Evolutionary conservation across 2,329 filamentous ascomycete genomes (phyloP), one percentile per base, ranked within the genome.

Genomic region (Alternaria sp.): DNA sequence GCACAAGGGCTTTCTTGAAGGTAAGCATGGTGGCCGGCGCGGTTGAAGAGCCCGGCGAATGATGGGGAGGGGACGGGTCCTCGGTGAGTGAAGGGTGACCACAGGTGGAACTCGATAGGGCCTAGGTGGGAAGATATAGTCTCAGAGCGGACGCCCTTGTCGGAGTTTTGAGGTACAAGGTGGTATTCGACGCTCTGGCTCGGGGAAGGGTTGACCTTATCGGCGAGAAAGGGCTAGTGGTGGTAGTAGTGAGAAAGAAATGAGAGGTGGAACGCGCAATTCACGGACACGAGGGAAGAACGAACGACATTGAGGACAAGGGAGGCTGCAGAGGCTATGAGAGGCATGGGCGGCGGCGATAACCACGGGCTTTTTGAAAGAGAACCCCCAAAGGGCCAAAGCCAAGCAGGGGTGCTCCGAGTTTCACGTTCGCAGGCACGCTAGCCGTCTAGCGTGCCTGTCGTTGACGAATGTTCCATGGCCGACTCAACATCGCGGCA

Each of bases 1-100:
- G 85, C 69, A 92, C 81, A 64, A 96, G 78, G 73, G 91, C 91
- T 80, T 91, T 90, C 74, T 89, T 87, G 75, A 91, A 92, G 73
- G 91, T 91, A 77, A 94, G 85, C 92, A 96, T 96, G 60, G 74
- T 81, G 74, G 62, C 62, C 46, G 49, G 46, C 39, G 63, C 39
- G 55, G 48, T 51, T 11, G 38, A 36, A 24, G 47, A 26, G 48
- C 12, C n/a, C 32, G 34, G 46, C 24, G 28, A 44, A 58, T 46
- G 42, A 51, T 30, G 51, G 20, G 30, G 51, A 43, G 14, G 43
- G 32, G 24, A 43, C 46, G 55, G 47, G 46, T 36, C 18, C 26
- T 16, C 16, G 57, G 36, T 30, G 46, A 30, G 46, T 5, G 28
- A 20, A 30, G 14, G 47, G 22, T 22, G 26, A 51, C 38, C n/a